phyloP scores from a whole-genome alignment of 805 yeast genomes.

The Hagleromyces aurorensis region DNA sequence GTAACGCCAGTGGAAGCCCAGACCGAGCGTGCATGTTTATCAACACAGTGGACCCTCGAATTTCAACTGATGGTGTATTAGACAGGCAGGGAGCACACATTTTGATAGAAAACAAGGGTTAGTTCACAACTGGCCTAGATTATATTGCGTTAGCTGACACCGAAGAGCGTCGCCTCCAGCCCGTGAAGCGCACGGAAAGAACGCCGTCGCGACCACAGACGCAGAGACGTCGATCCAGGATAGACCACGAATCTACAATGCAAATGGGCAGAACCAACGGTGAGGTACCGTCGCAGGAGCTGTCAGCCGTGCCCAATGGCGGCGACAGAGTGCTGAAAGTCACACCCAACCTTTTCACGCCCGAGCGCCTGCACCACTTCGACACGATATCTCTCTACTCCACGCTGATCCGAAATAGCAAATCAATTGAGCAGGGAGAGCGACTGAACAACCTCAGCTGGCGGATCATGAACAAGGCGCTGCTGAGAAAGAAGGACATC shows the following conservation, averaged over 20 bases:
- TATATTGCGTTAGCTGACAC: too few relatives aligned
- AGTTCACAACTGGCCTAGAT: too few relatives aligned
- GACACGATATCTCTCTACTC: constrained; percentile 28
- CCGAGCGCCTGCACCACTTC: constrained; percentile 25
- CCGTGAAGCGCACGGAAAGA: constrained; percentile 1
- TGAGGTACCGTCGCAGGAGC: too few relatives aligned
- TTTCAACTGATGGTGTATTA: too few relatives aligned
- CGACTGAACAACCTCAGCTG: constrained; percentile 29
- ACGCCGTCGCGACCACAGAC: not conserved
- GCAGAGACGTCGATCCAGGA: constrained; percentile 2
- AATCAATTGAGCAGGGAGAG: constrained; percentile 27
- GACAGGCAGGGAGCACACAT: too few relatives aligned
- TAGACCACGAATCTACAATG: too few relatives aligned
- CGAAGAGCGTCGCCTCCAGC: too few relatives aligned
- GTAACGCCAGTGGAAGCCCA: too few relatives aligned
- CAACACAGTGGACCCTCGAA: too few relatives aligned
- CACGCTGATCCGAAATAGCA: constrained; percentile 19
- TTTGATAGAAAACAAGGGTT: too few relatives aligned
- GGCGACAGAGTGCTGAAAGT: constrained; percentile 22
- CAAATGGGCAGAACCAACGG: not conserved
- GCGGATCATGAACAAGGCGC: constrained; percentile 29
- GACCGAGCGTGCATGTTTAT: too few relatives aligned
- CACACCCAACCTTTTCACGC: constrained; percentile 28
- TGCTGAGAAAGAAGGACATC: constrained; percentile 20
- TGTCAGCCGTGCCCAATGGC: constrained; percentile 4